Base-by-base conservation (phyloP, 495 filamentous ascomycete species). In the Glutinoglossum americanum region DNA sequence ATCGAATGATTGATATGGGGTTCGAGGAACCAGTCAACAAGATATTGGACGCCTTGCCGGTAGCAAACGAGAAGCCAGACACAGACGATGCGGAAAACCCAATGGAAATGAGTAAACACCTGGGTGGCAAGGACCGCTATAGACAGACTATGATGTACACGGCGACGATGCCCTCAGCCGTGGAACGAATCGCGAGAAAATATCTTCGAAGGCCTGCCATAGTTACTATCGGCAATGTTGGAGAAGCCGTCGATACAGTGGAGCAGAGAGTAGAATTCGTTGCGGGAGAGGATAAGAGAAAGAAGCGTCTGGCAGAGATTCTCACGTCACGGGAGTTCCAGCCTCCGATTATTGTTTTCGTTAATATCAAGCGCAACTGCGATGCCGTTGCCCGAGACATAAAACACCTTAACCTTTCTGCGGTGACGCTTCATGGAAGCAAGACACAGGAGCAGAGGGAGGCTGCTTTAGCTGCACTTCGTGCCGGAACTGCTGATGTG, bases 101-200 rank as follows among this genome's bases (percentile, higher is more conserved):
- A 0, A 70, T 76, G 51, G 78, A 82, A 4, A 97, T 97, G 93
- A 84, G 77, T 58, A 80, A 80, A 45, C 86, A 87, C 58, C 70
- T 93, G 1, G 83, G 84, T 41, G 82, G 85, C 32, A 86, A 87
- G 65, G 85, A 94, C 65, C 78, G 85, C 17, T 99, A 97, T 70
- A 73, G 92, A 56, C 93, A 99, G 69, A 99, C 92, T 1, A 99
- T 99, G 92, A 99, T 99, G 92, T 99, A 97, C 78, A 99, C 93
- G 58, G 92, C 92, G 11, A 99, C 92, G 28, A 99, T 99, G 92
- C 89, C 93, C 3, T 69, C 82, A 1, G 82, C 88, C 7, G 87
- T 99, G 48, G 93, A 97, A 65, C 86, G 89, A 60, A 97, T 99
- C 58, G 92, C 92, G 1, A 81, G 87, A 57, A 96, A 96, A 66